Conservation (phyloP, 495 filamentous ascomycete genomes). For the Neurospora intermedia region DNA sequence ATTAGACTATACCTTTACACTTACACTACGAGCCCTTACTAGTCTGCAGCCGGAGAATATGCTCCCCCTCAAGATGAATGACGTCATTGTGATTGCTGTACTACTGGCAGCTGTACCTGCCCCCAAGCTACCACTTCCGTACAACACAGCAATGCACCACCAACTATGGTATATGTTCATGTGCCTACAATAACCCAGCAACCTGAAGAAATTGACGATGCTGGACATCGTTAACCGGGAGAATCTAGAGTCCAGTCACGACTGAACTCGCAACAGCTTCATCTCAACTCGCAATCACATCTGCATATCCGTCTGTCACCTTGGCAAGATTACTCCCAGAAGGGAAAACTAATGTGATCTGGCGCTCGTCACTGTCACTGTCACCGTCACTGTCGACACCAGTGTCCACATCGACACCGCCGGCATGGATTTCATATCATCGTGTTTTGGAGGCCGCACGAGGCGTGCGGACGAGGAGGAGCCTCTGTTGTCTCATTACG, state of each 20-base stretch:
- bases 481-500: conserved; percentile 74
- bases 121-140: too few relatives aligned
- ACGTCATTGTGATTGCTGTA: conserved; percentile 3
- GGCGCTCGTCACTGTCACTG: neutral
- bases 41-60: too few relatives aligned
- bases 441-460: conserved; percentile 20
- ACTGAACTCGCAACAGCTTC: neutral
- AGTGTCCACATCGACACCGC: neutral
- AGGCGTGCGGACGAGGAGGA: conserved; percentile 29
- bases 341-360: neutral
- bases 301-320: neutral
- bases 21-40: too few relatives aligned
- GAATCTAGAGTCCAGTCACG: too few relatives aligned
- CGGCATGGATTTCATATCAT: conserved; percentile 11
- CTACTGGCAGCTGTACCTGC: too few relatives aligned
- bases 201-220: neutral
- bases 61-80: neutral
- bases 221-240: neutral
- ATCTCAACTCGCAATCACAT: neutral
- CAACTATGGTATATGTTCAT: neutral
- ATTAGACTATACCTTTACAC: too few relatives aligned
- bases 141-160: neutral
- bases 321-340: neutral
- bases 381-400: neutral
- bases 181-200: neutral